Evolutionary conservation across 1,139 yeast species (phyloP).

Genomic region (Suhomyces atakaporum): DNA sequence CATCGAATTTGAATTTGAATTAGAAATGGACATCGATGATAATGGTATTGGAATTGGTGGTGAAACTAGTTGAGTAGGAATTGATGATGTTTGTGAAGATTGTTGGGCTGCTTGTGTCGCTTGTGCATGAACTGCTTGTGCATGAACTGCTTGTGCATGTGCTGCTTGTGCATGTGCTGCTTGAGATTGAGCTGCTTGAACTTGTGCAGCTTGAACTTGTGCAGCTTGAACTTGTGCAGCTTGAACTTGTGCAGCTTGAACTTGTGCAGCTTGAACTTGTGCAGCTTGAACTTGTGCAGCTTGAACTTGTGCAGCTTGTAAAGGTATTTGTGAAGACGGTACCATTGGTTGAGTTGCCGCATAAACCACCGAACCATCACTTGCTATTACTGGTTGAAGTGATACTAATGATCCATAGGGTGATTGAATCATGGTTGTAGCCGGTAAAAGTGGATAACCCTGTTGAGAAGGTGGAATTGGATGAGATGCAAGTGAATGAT

Average conservation of each 20-base stretch:
- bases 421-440: constrained; percentile 28
- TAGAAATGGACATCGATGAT: not conserved
- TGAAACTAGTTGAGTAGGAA: constrained; percentile 5
- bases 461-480: constrained; percentile 12
- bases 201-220: constrained; percentile 13
- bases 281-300: constrained; percentile 13
- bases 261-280: constrained; percentile 14
- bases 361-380: constrained; percentile 21
- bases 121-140: constrained; percentile 13
- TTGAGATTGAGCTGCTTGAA: constrained; percentile 13
- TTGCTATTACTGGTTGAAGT: constrained; percentile 31
- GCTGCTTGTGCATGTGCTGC: constrained; percentile 8
- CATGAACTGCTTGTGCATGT: constrained; percentile 9
- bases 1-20: constrained; percentile 1
- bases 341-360: constrained; percentile 11
- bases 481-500: constrained; percentile 6
- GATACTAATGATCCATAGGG: constrained; percentile 42
- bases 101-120: constrained; percentile 1
- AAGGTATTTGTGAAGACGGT: constrained; percentile 3
- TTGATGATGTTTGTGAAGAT: not conserved
- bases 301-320: constrained; percentile 5
- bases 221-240: constrained; percentile 11
- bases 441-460: constrained; percentile 15
- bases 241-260: constrained; percentile 5
- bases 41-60: constrained; percentile 7